Evolutionary conservation across 148 eudicot genomes (phyloP).

Genomic region (Fagopyrum tataricum): DNA sequence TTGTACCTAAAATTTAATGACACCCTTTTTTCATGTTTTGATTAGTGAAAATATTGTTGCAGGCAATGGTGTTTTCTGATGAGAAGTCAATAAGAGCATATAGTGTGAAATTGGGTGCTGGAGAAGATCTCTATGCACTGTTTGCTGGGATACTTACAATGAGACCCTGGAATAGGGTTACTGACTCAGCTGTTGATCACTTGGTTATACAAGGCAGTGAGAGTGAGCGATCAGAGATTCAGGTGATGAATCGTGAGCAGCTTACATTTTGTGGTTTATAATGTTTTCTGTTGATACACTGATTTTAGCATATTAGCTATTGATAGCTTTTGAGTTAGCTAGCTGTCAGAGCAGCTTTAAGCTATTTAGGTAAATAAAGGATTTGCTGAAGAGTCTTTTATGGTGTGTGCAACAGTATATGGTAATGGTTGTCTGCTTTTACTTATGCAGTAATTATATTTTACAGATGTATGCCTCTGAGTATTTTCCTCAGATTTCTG

Average conservation of each 20-base stretch:
- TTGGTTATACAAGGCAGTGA: conserved; percentile 70
- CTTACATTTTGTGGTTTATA: background rate
- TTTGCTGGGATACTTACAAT: conserved; percentile 94
- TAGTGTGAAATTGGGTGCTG: conserved; percentile 82
- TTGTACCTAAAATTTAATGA: conserved; percentile 8
- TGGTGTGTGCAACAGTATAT: background rate
- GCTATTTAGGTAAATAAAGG: background rate
- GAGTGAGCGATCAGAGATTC: conserved; percentile 70
- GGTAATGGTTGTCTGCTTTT: background rate
- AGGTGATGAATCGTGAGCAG: conserved; percentile 33
- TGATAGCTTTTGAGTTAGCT: background rate
- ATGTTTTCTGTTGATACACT: background rate
- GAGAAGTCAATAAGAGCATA: conserved; percentile 72
- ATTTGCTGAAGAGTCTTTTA: background rate
- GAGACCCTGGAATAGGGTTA: conserved; percentile 91
- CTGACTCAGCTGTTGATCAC: conserved; percentile 88
- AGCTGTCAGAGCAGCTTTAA: background rate
- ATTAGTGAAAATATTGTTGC: conserved; percentile 22
- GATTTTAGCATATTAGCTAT: background rate
- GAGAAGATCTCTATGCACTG: conserved; percentile 81
- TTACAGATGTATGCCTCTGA: conserved; percentile 92
- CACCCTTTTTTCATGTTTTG: conserved; percentile 7
- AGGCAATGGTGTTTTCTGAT: conserved; percentile 90
- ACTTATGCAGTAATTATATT: conserved; percentile 15
- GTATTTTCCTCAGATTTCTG: conserved; percentile 86